These are phyloP conservation scores for Cocos nucifera DNA, from an alignment of 176 grass and related monocot species.

Conservation along the genomic window DNA sequence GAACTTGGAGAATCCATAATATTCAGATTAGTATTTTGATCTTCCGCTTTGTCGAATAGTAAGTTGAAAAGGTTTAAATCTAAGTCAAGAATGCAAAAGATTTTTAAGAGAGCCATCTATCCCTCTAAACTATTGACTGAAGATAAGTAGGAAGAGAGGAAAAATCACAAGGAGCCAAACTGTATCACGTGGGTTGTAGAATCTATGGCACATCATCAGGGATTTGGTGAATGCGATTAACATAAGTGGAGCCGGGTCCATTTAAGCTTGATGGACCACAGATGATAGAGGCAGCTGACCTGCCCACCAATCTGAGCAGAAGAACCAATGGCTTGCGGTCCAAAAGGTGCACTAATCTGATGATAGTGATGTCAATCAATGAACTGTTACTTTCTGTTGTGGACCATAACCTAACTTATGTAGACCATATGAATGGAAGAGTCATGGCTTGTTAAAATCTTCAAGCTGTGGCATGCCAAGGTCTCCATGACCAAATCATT, in stretches of 20 bases:
- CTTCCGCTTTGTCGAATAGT: too few relatives aligned
- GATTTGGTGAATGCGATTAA: too few relatives aligned
- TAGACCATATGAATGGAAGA: slow-evolving; percentile 11
- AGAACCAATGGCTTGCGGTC: slow-evolving; percentile 6
- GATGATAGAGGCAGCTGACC: slow-evolving; percentile 28
- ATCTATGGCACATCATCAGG: too few relatives aligned
- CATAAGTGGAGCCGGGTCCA: slow-evolving; percentile 23
- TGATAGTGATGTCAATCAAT: slow-evolving; percentile 31
- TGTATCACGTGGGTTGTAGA: too few relatives aligned
- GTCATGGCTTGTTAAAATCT: slow-evolving; percentile 4
- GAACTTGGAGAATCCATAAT: too few relatives aligned
- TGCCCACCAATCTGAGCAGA: slow-evolving; percentile 22
- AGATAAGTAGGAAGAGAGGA: too few relatives aligned
- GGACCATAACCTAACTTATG: slow-evolving; percentile 7
- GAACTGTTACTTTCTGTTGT: slow-evolving; percentile 21
- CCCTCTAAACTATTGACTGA: too few relatives aligned
- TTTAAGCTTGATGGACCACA: neutral
- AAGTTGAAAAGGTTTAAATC: too few relatives aligned
- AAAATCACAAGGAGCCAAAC: too few relatives aligned
- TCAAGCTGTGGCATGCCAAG: slow-evolving; percentile 13
- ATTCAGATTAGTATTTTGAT: too few relatives aligned
- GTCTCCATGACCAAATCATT: neutral
- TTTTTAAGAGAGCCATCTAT: too few relatives aligned
- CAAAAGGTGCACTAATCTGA: slow-evolving; percentile 20
- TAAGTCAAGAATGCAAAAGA: too few relatives aligned